Evolutionary conservation across 169 alveolate species (phyloP), one percentile per base, ranked within the genome.

Genomic region (Pseudocohnilembus persalinus): DNA sequence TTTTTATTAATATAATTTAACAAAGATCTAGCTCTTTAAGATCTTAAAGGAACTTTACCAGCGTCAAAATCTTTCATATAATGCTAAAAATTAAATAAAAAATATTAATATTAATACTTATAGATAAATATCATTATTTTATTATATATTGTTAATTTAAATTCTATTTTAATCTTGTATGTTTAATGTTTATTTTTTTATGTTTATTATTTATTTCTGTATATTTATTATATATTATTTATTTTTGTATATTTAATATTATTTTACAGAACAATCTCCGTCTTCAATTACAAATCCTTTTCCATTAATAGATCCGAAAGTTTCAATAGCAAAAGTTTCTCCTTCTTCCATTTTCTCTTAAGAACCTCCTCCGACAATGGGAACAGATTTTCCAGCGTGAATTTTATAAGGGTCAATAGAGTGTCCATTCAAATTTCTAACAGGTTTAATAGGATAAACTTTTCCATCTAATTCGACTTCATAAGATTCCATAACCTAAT

Each of bases 271-370:
- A 49, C 90, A 87, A 35, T 86, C 94, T 35, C 77, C 63, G 74
- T 90, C 94, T 74, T 90, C 94, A 74, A 79, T 68, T 26, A 90
- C 89, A 32, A 83, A 88, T 1, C 99, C 99, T 85, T 97, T 98
- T 73, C 99, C 99, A 28, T 99, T 98, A 27, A 77, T 77, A 0
- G 99, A 94, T 63, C 99, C 99, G 91, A 99, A 99, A 6, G 99
- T 98, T 92, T 98, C 99, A 28, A 99, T 99, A 16, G 99, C 99
- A 93, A 98, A 99, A 78, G 98, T 90, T 90, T 99, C 99, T 24
- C 99, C 99, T 93, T 99, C 99, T 90, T 98, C 99, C 99, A 99
- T 99, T 77, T 96, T 94, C 25, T 94, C 90, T 49, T 79, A 90
- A 92, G 98, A 99, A 35, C 97, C 98, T 75, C 97, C 93, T 91